Percentiles rank a stretch among this genome's conserved stretches.
phyloP scores from a whole-genome alignment of 2,329 filamentous ascomycete genomes.

The Calonectria pseudoturangicola region DNA sequence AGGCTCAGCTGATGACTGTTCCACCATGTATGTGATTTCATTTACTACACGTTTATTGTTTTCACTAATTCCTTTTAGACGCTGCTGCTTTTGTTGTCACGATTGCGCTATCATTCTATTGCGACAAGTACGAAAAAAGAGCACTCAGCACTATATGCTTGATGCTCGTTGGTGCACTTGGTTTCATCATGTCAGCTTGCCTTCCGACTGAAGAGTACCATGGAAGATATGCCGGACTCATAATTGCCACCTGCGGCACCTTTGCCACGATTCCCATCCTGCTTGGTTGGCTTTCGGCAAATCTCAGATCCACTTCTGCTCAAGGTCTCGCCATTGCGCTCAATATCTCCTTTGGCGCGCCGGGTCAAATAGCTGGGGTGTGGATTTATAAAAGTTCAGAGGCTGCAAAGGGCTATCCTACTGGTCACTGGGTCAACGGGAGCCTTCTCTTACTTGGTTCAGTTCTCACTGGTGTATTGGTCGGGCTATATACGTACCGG shows the following conservation, averaged over 20 bases:
- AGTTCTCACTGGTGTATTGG: background rate
- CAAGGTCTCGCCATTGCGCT: background rate
- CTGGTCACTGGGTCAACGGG: background rate
- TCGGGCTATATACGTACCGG: background rate
- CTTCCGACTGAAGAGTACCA: background rate
- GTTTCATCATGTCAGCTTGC: background rate
- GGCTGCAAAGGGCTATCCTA: background rate
- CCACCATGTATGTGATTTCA: background rate
- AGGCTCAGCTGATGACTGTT: constrained; percentile 1
- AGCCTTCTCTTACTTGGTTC: background rate
- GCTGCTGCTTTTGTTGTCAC: background rate
- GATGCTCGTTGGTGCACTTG: background rate
- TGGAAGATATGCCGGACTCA: background rate
- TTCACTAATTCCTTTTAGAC: background rate
- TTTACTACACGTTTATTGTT: too few relatives aligned
- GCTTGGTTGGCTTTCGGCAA: background rate
- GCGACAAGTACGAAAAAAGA: background rate
- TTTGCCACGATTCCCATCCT: background rate
- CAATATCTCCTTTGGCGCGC: background rate
- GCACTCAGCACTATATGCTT: background rate
- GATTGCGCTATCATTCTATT: background rate
- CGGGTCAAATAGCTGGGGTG: background rate
- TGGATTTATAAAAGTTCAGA: background rate
- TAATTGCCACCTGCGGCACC: background rate
- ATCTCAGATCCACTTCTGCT: background rate